Base-by-base conservation (phyloP, 1,284 basidiomycete species). In the Apiotrichum brassicae region DNA sequence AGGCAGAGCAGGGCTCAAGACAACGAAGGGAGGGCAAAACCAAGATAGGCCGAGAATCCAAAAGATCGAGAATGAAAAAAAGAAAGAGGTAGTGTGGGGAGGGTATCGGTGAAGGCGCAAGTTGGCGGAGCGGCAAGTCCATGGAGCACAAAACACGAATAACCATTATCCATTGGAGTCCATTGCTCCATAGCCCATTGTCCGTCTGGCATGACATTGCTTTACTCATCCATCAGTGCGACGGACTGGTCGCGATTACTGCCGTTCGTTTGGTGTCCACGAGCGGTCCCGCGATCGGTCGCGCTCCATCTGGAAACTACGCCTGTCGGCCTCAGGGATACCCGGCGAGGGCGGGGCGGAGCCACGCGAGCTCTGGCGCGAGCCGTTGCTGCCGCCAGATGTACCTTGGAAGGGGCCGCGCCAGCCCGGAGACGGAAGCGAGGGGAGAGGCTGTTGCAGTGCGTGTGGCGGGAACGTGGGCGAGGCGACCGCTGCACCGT, bases 341-440 rank as follows among this genome's bases (percentile, higher is more conserved):
- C 65, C 67, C 8, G 68, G 68, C 23, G 56, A 59, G 18, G 53
- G 54, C 2, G 68, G 66, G 6, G 64, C 76, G 46, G 59, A 72
- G 51, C 60, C 72, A 49, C 56, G 64, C 36, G 49, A 77, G 56
- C 63, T 76, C 64, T 56, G 71, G 58, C 65, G 69, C 60, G 46
- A 78, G 47, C 73, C 62, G 63, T 63, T 68, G 43, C 54, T 53
- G 26, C 26, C 40, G 18, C 40, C 40, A 12, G 53, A 33, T 1
- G 32, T 49, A 6, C 61, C 63, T 44, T 69, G 66, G 62, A 67
- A 68, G 6, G 66, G 66, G 9, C 66, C 65, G 1, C 56, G 56
- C 61, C 64, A 66, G 28, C 53, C 48, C 12, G 64, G 65, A 24
- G 63, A 46, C 16, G 49, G 46, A 6, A 43, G 19, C 13, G 42